These are phyloP conservation scores for Fraxinus paxiana DNA, from an alignment of 305 asterid genomes.

Conservation along the genomic window DNA sequence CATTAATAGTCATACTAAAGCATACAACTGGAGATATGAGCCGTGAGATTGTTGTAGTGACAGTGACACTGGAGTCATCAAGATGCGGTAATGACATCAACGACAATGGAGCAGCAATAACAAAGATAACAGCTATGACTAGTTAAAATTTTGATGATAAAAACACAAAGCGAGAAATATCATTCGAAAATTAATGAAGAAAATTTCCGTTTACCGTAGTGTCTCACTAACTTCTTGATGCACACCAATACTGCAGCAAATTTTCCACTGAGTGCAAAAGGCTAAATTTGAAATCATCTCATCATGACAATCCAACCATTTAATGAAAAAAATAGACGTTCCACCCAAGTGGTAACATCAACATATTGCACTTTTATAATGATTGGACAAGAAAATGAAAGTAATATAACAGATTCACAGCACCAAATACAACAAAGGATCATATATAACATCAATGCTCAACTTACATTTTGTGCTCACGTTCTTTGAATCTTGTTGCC, in stretches of 20 bases:
- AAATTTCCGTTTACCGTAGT: background rate
- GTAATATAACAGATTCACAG: background rate
- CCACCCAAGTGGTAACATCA: background rate
- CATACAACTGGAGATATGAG: background rate
- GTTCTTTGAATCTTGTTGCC: conserved; percentile 95
- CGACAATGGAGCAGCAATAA: background rate
- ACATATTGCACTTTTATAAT: background rate
- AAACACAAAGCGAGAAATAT: background rate
- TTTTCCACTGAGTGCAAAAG: background rate
- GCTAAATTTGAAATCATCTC: background rate
- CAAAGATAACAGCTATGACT: background rate
- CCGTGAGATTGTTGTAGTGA: background rate
- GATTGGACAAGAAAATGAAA: background rate
- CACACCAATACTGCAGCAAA: background rate
- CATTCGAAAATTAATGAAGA: background rate
- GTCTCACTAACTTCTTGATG: background rate
- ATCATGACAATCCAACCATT: background rate
- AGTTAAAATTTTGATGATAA: background rate
- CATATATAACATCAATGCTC: conserved; percentile 2
- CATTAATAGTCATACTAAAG: background rate
- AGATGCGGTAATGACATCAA: background rate
- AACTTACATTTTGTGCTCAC: conserved; percentile 91
- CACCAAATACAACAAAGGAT: background rate
- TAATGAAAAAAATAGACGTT: background rate
- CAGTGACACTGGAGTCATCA: background rate